Evolutionary conservation across 2,329 filamentous ascomycete genomes (phyloP), one percentile per base, ranked within the genome.

Genomic region (Phoma herbarum): DNA sequence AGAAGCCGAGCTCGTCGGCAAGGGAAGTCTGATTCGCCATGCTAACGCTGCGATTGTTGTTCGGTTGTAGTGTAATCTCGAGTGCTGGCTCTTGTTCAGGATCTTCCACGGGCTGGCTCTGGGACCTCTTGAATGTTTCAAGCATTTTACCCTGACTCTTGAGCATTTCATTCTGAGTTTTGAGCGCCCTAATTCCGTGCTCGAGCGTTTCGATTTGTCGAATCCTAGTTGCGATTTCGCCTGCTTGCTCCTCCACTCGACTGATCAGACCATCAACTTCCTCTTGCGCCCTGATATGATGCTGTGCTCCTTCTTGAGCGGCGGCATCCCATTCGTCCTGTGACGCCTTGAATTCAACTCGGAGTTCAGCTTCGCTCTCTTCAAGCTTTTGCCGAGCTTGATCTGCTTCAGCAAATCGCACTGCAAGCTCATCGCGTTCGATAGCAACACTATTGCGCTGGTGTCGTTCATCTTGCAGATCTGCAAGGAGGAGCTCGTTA

Each of bases 181-280:
- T 7, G 16, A 39, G 35, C 4, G n/a, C 18, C 35, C 35, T n/a
- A 7, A 25, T 49, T 3, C 45, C 39, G 7, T 16, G 41, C 46
- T 57, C 33, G 3, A 57, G 53, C 3, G 23, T 16, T 12, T 16
- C 29, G 25, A 56, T 56, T n/a, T 23, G 39, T 18, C 37, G 45
- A 7, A 45, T 31, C 11, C 28, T 44, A 10, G 26, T 2, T 1
- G 28, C 29, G 5, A 50, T 8, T 0, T 7, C 1, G 9, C 28
- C 28, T 3, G 7, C 44, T 12, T 43, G 26, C 2, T 49, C 33
- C 0, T 10, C 37, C 33, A 37, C n/a, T 37, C 18, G 33, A 37
- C 23, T 14, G 10, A 26, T 9, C 22, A 43, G 11, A 2, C 12
- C n/a, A 5, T 57, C 41, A 4, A 46, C 9, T 1, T 57, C 41